Evolutionary conservation across 2,329 filamentous ascomycete species (phyloP).

Genomic region (Sporothrix inflata): DNA sequence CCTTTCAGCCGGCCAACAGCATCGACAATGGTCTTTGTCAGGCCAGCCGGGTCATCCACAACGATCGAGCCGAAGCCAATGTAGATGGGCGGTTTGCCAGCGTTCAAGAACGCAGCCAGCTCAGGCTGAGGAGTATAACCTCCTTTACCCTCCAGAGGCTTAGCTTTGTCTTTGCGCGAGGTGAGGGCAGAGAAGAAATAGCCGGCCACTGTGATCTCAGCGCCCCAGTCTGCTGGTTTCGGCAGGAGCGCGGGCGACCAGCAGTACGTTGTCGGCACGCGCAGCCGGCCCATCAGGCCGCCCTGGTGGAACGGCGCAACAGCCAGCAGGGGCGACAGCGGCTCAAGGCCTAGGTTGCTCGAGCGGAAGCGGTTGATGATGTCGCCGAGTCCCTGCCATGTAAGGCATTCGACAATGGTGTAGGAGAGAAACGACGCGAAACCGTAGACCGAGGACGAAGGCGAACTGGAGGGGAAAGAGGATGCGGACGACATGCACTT

Average conservation of each 20-base stretch:
- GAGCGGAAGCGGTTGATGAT: conserved; percentile 73
- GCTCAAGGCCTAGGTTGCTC: conserved; percentile 25
- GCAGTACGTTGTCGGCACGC: conserved; percentile 74
- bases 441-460: background rate
- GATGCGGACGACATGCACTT: conserved; percentile 38
- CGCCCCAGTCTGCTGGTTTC: conserved; percentile 76
- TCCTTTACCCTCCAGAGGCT: background rate
- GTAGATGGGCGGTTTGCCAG: conserved; percentile 74
- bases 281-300: conserved; percentile 68
- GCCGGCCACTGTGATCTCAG: conserved; percentile 71
- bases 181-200: conserved; percentile 62
- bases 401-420: conserved; percentile 79
- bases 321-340: conserved; percentile 55
- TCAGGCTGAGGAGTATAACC: conserved; percentile 66
- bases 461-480: background rate
- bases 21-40: conserved; percentile 73
- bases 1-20: conserved; percentile 60
- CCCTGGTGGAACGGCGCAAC: conserved; percentile 63
- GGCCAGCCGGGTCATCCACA: conserved; percentile 71
- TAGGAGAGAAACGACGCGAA: conserved; percentile 70
- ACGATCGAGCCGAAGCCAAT: conserved; percentile 86
- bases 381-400: conserved; percentile 86
- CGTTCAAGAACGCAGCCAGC: conserved; percentile 66
- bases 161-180: background rate
- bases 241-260: conserved; percentile 58